Evolutionary conservation across 2,329 filamentous ascomycete species (phyloP), one percentile per base, ranked within the genome.

Genomic region (Didymella segeticola): DNA sequence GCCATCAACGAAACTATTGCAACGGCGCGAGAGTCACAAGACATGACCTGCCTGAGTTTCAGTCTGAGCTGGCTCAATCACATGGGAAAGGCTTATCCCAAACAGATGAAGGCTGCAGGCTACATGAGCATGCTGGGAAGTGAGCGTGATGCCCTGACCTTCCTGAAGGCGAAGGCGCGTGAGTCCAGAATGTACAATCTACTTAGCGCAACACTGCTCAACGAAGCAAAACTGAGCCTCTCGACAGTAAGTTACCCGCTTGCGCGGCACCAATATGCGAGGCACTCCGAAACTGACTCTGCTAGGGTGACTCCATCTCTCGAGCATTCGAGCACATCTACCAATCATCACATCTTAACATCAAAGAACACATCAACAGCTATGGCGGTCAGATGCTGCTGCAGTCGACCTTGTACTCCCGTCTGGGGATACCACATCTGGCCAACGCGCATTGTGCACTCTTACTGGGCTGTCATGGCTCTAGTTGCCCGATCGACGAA

Each of bases 51-150:
- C 70, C 82, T 99, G 51, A 98, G 97, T 73, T 98, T 96, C 75
- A 90, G 92, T 26, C 84, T 99, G 57, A 96, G 92, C 69, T 99
- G 95, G 95, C 81, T 98, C 2, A 96, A 96, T 67, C 91, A 97
- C 69, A 96, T 97, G 64, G 89, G 89, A n/a, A 90, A 91, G 67
- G 86, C 90, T 0, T 92, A 93, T 64, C 90, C 92, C 0, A 82
- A 86, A 47, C 82, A 91, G n/a, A 86, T 92, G 61, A 84, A 81
- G 42, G 84, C 87, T 45, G 80, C 89, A 5, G 88, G 88, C 57
- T 87, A 88, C 31, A 87, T 84, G 64, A 90, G 86, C 52, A 87
- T 91, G 80, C 79, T 92, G 8, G 90, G 88, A 0, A 88, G 86
- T 27, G 90, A 92, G 47, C 89, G 89, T 61, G 92, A 97, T 69